Percentiles rank a stretch among this genome's conserved stretches.
These are phyloP conservation scores for Dunaliella primolecta DNA, from an alignment of 139 green algal species.

Conservation along the genomic window DNA sequence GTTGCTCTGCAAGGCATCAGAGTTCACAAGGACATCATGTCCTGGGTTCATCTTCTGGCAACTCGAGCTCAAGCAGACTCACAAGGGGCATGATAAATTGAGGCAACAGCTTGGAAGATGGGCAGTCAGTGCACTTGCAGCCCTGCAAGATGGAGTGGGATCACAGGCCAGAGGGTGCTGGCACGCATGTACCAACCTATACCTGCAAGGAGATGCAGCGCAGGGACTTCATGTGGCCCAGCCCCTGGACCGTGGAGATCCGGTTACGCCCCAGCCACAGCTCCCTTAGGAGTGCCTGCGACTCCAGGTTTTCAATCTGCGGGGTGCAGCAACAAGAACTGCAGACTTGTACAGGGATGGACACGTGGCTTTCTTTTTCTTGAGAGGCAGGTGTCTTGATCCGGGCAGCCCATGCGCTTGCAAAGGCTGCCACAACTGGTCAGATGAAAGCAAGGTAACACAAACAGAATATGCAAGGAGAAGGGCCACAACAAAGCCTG, in stretches of 20 bases:
- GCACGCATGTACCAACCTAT: no score
- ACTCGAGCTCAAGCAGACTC: not conserved
- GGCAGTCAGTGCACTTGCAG: not conserved
- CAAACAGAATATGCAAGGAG: not conserved
- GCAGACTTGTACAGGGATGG: no score
- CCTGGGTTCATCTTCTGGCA: no score
- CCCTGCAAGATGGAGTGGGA: not conserved
- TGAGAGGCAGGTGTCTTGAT: no score
- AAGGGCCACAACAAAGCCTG: not conserved
- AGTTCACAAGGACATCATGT: no score
- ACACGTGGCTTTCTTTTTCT: no score
- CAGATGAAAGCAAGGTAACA: no score
- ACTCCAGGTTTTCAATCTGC: conserved; percentile 58
- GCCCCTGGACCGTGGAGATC: conserved; percentile 57
- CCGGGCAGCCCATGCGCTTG: no score
- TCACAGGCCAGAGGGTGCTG: no score
- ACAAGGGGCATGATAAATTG: not conserved
- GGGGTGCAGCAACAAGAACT: conserved; percentile 1
- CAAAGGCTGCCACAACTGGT: not conserved
- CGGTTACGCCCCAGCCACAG: conserved; percentile 94
- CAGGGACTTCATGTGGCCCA: conserved; percentile 50
- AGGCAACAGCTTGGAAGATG: not conserved
- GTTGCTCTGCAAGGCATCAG: conserved; percentile 67
- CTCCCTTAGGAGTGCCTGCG: conserved; percentile 60
- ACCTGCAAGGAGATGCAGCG: conserved; percentile 51